These are phyloP conservation scores for Panicum miliaceum DNA, from an alignment of 176 grass and related monocot species.

Conservation along the genomic window DNA sequence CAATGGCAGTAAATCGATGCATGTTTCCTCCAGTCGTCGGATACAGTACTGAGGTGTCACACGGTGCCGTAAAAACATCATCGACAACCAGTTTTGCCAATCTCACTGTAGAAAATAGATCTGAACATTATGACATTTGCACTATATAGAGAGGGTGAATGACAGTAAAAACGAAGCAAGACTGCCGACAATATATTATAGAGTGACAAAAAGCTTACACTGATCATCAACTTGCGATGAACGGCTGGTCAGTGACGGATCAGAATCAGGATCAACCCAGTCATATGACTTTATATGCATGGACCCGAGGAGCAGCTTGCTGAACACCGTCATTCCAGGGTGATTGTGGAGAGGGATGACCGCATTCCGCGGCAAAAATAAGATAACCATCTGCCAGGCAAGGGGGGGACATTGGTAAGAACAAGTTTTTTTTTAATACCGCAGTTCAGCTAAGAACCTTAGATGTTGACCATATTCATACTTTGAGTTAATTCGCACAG, in stretches of 20 bases:
- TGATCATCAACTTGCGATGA: neutral
- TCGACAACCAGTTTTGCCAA: slow-evolving; percentile 68
- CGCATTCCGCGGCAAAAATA: slow-evolving; percentile 72
- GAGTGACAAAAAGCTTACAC: slow-evolving; percentile 26
- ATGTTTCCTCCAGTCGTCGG: slow-evolving; percentile 86
- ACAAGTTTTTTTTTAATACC: neutral
- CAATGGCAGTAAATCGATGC: slow-evolving; percentile 68
- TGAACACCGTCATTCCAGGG: slow-evolving; percentile 96
- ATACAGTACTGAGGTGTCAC: slow-evolving; percentile 75
- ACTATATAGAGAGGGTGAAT: neutral
- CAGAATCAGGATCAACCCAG: slow-evolving; percentile 54
- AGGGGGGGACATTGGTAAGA: neutral
- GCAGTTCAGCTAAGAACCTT: neutral
- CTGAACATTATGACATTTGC: neutral
- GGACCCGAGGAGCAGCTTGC: slow-evolving; percentile 77
- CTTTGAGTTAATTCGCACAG: neutral
- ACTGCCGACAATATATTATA: neutral
- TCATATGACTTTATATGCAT: slow-evolving; percentile 90
- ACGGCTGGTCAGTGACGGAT: neutral
- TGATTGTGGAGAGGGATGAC: slow-evolving; percentile 93
- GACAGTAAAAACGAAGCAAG: neutral
- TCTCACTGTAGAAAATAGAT: slow-evolving; percentile 49
- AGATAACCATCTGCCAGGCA: slow-evolving; percentile 73
- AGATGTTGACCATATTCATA: neutral
- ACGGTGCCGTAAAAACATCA: slow-evolving; percentile 68